Evolutionary conservation across 2,329 filamentous ascomycete genomes (phyloP), one percentile per base, ranked within the genome.

Genomic region (Cercospora zeae-maydis): DNA sequence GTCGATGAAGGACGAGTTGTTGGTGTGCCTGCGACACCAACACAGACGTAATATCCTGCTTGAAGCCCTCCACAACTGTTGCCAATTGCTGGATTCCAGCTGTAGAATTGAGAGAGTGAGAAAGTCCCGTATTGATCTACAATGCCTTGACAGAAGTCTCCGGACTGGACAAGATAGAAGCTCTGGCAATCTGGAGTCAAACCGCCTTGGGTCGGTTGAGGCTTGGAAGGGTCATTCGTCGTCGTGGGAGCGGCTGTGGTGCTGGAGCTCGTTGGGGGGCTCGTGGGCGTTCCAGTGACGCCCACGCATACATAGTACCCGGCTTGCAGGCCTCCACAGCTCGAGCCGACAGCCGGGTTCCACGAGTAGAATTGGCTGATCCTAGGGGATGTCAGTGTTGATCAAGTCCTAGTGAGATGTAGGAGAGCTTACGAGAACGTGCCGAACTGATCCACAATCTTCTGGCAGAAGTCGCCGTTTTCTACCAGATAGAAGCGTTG

Each of bases 21-120:
- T 16, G 36, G 36, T 16, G 36, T 39, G 36, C 36, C 36, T 39
- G 36, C 6, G 14, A 49, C 45, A 13, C 39, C 39, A 19, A 59
- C 31, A 42, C 61, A 63, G 33, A 62, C 63, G 54, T 59, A 59
- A n/a, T 58, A 62, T 14, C 36, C 34, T 37, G 37, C 31, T 14
- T 45, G 56, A 3, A 65, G 37, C 31, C 56, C 39, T n/a, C 21
- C 16, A 52, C 55, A 64, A 34, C 14, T 37, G 19, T 47, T 57
- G 47, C 59, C 47, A 24, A 61, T 47, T 11, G 59, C 63, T 54
- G 63, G 63, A 21, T 64, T 64, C 54, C 59, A 64, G 52, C 34
- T 33, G 49, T 57, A 60, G 19, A 63, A 63, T n/a, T 63, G n/a
- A 10, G 24, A 13, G 6, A 65, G 37, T 19, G 37, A 34, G 24